A percentile compares a stretch with the other conserved stretches of the same genome.
Conservation (phyloP, 331 rosid species). For the Malus hybrid region DNA sequence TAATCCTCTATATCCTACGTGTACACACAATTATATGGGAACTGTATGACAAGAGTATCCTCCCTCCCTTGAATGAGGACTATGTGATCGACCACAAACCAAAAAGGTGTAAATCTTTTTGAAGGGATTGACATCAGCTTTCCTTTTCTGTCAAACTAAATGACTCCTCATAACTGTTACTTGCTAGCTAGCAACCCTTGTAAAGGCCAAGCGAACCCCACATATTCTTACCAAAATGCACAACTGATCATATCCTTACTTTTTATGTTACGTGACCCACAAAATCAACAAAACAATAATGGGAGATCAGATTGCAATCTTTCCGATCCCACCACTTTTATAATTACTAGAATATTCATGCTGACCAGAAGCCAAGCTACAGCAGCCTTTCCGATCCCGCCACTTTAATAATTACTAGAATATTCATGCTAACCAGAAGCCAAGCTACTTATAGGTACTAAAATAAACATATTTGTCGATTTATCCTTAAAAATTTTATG, state of each 20-base stretch:
- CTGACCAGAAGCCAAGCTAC: too few relatives aligned
- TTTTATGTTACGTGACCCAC: not conserved
- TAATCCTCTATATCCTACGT: too few relatives aligned
- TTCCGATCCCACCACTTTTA: not conserved
- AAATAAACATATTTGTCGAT: too few relatives aligned
- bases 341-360: too few relatives aligned
- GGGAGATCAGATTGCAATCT: conserved; percentile 2
- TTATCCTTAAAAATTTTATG: too few relatives aligned
- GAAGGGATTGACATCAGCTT: not conserved
- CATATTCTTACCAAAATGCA: not conserved
- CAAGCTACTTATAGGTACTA: too few relatives aligned
- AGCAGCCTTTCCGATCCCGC: not conserved
- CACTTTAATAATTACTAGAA: too few relatives aligned
- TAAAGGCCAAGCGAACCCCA: not conserved
- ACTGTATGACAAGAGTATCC: too few relatives aligned
- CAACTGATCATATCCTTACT: not conserved
- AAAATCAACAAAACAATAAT: not conserved
- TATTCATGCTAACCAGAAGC: too few relatives aligned
- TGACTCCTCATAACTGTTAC: not conserved
- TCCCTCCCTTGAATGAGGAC: not conserved
- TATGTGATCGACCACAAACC: not conserved
- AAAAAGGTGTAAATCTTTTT: not conserved
- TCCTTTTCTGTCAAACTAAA: not conserved
- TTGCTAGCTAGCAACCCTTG: not conserved
- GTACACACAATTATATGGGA: too few relatives aligned